These are phyloP conservation scores for Fragilaria radians DNA, from an alignment of 108 stramenopile species.

Conservation along the genomic window DNA sequence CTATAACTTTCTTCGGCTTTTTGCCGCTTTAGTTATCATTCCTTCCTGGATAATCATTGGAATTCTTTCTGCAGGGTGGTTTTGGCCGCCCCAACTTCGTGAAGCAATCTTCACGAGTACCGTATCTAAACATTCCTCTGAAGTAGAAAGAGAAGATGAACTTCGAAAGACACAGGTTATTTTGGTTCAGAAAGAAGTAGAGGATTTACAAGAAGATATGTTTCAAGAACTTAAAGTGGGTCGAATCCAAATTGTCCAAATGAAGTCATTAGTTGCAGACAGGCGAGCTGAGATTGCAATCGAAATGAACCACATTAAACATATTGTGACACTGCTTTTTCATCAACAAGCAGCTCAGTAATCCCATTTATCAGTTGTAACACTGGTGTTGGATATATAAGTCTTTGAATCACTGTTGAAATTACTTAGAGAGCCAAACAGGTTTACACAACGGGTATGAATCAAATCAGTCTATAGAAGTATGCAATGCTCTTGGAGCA, in stretches of 20 bases:
- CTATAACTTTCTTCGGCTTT: slow-evolving; percentile 28
- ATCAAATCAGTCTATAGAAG: too few species aligned
- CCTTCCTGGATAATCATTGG: slow-evolving; percentile 67
- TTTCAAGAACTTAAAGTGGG: slow-evolving; percentile 37
- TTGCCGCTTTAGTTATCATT: slow-evolving; percentile 43
- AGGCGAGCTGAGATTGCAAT: slow-evolving; percentile 45
- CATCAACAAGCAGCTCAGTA: slow-evolving; percentile 29
- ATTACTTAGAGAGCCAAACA: too few species aligned
- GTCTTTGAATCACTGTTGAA: too few species aligned
- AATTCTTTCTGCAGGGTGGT: slow-evolving; percentile 51
- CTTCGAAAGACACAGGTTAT: slow-evolving; percentile 39
- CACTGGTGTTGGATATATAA: too few species aligned
- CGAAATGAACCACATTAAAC: slow-evolving; percentile 60
- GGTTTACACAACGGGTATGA: too few species aligned
- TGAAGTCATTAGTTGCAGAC: slow-evolving; percentile 38
- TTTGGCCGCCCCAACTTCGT: slow-evolving; percentile 80
- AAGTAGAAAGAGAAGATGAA: slow-evolving; percentile 39
- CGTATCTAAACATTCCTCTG: slow-evolving; percentile 36
- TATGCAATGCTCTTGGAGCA: too few species aligned
- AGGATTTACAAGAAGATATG: slow-evolving; percentile 22
- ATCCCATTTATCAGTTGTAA: too few species aligned
- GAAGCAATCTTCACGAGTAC: slow-evolving; percentile 39
- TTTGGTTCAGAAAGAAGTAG: slow-evolving; percentile 28
- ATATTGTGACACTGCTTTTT: slow-evolving; percentile 56
- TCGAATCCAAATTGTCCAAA: slow-evolving; percentile 41